phyloP scores from a whole-genome alignment of 2,329 filamentous ascomycete genomes.

The Ophiognomonia clavigignenti-juglandacearum region DNA sequence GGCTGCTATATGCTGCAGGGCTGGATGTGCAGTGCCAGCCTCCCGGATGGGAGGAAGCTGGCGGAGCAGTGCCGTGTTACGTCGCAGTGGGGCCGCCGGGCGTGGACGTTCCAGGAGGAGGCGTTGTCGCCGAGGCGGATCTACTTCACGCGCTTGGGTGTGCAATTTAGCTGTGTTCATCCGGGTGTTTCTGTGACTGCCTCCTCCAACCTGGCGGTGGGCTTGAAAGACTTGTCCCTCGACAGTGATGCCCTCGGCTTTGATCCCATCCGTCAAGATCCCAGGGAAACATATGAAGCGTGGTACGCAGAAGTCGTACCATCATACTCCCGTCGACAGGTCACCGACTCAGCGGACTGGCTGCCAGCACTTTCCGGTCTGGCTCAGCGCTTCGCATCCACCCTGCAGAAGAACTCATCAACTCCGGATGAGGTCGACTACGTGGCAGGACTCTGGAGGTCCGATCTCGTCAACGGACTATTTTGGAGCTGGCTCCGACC shows the following conservation, averaged over 20 bases:
- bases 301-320: background rate
- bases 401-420: background rate
- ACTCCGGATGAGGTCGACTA: background rate
- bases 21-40: background rate
- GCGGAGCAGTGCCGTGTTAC: background rate
- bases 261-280: background rate
- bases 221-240: background rate
- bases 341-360: background rate
- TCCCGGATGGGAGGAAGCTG: background rate
- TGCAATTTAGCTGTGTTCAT: background rate
- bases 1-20: background rate
- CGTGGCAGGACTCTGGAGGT: background rate
- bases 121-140: background rate
- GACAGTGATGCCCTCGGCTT: background rate
- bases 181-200: background rate
- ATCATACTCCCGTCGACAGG: background rate
- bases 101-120: constrained; percentile 1
- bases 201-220: background rate
- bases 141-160: background rate
- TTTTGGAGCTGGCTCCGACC: background rate
- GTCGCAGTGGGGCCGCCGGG: background rate
- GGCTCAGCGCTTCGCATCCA: background rate
- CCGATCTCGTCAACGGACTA: background rate
- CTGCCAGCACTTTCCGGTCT: background rate
- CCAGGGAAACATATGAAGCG: background rate